Evolutionary conservation across 805 yeast genomes (phyloP).

Genomic region (Metschnikowia santaceciliae): DNA sequence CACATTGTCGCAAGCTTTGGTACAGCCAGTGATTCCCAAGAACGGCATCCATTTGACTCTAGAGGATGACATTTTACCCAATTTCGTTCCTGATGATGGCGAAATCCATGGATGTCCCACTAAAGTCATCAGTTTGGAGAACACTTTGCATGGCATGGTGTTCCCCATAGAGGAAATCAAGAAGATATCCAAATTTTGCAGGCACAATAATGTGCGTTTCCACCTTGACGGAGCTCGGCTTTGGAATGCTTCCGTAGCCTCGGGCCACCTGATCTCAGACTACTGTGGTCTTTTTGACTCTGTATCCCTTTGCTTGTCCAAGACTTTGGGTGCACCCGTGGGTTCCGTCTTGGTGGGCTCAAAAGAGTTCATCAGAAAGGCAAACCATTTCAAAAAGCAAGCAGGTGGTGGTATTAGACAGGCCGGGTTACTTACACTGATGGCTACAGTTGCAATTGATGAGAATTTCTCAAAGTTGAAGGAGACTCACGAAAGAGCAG

Average conservation of each 20-base stretch:
- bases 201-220: conserved; percentile 29
- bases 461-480: conserved; percentile 33
- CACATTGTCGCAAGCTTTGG: conserved; percentile 41
- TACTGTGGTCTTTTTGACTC: conserved; percentile 39
- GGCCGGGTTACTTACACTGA: conserved; percentile 36
- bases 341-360: conserved; percentile 39
- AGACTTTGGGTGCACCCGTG: conserved; percentile 42
- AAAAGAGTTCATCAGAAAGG: conserved; percentile 31
- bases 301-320: conserved; percentile 41
- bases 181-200: conserved; percentile 33
- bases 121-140: conserved; percentile 40
- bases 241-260: conserved; percentile 41
- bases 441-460: conserved; percentile 41
- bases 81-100: conserved; percentile 40
- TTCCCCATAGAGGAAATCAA: conserved; percentile 38
- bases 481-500: conserved; percentile 32
- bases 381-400: conserved; percentile 44
- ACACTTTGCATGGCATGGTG: conserved; percentile 41
- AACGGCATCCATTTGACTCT: conserved; percentile 35
- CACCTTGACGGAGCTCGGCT: conserved; percentile 44
- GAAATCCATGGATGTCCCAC: conserved; percentile 45
- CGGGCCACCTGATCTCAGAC: conserved; percentile 37
- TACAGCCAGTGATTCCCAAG: conserved; percentile 33
- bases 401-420: conserved; percentile 45
- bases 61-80: conserved; percentile 35